These are phyloP conservation scores for Cladosporium cucumerinum DNA, from an alignment of 2,329 filamentous ascomycete species.

Conservation along the genomic window DNA sequence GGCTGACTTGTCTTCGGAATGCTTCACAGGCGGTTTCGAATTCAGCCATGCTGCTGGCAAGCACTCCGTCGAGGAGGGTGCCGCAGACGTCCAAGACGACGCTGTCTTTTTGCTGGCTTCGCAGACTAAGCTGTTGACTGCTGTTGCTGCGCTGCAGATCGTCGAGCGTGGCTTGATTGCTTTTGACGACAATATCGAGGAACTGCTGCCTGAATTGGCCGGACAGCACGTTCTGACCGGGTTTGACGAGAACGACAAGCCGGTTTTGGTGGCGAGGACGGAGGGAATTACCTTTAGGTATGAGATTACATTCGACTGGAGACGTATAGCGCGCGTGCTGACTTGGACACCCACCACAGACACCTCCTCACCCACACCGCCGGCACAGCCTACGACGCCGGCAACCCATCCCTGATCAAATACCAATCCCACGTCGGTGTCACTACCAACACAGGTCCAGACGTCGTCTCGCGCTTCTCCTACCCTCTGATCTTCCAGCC, in stretches of 20 bases:
- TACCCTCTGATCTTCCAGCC: conserved; percentile 52
- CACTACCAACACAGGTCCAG: conserved; percentile 19
- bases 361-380: conserved; percentile 53
- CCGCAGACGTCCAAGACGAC: conserved; percentile 28
- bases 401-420: conserved; percentile 34
- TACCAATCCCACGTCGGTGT: conserved; percentile 20
- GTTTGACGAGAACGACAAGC: conserved; percentile 42
- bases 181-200: conserved; percentile 47
- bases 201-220: conserved; percentile 48
- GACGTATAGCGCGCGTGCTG: not conserved
- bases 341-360: not conserved
- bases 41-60: conserved; percentile 33
- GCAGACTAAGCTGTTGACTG: conserved; percentile 48
- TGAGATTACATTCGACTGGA: not conserved
- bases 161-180: conserved; percentile 51
- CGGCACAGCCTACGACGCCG: conserved; percentile 47
- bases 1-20: not conserved
- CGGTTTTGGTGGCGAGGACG: conserved; percentile 32
- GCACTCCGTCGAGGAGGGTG: conserved; percentile 11
- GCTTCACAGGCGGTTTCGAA: conserved; percentile 26
- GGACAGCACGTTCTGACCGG: conserved; percentile 48
- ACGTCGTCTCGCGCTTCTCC: conserved; percentile 43
- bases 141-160: conserved; percentile 53
- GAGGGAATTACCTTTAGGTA: not conserved
- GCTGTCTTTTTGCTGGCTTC: conserved; percentile 34